Evolutionary conservation across 306 rosid genomes (phyloP).

Genomic region (Ziziphus jujuba): DNA sequence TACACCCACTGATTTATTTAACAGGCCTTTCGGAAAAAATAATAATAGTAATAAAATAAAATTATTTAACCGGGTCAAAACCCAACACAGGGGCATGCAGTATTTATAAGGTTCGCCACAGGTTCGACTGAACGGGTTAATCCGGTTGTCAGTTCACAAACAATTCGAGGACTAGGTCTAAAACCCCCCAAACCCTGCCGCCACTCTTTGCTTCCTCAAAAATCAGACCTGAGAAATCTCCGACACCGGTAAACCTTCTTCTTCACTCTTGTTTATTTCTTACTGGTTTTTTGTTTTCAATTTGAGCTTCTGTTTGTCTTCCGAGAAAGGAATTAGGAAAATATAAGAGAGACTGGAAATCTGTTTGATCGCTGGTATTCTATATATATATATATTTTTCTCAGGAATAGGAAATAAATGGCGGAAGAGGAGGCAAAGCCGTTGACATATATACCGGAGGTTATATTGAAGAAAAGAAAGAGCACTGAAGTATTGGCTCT

Average conservation of each 20-base stretch:
- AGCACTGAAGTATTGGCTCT: slow-evolving; percentile 47
- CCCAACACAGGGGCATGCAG: too few species aligned
- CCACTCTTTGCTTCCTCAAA: neutral
- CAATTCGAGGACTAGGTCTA: neutral
- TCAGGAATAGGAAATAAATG: slow-evolving; percentile 25
- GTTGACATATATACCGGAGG: slow-evolving; percentile 41
- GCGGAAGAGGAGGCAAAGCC: slow-evolving; percentile 39
- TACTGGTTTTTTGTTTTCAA: neutral
- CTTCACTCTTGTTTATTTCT: too few species aligned
- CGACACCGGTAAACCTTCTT: neutral
- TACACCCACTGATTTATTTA: too few species aligned
- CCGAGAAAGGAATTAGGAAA: neutral
- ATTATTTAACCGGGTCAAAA: too few species aligned
- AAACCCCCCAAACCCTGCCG: neutral
- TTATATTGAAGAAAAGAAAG: slow-evolving; percentile 52
- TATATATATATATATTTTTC: too few species aligned
- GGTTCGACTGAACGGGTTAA: too few species aligned
- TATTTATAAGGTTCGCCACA: too few species aligned
- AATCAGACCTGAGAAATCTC: neutral
- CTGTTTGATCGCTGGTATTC: neutral
- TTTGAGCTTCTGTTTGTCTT: neutral
- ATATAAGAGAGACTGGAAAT: neutral
- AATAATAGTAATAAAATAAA: too few species aligned
- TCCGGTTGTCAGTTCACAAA: too few species aligned
- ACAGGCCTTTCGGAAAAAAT: too few species aligned